Percentiles rank a stretch among this genome's conserved stretches.
These are phyloP conservation scores for Claviceps cyperi DNA, from an alignment of 2,329 filamentous ascomycete genomes.

Conservation along the genomic window DNA sequence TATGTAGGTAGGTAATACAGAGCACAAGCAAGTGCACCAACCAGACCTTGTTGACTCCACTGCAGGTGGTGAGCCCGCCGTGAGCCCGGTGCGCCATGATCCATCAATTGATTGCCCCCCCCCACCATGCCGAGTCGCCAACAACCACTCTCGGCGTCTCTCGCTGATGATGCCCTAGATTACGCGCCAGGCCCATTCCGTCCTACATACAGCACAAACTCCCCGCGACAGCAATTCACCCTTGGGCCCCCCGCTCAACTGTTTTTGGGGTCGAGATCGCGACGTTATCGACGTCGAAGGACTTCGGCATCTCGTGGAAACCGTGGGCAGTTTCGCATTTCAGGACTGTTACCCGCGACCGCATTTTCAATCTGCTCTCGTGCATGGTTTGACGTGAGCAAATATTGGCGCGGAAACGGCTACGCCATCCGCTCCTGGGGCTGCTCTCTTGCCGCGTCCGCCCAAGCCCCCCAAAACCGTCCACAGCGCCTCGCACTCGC, in stretches of 20 bases:
- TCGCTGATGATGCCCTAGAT: slow-evolving; percentile 2
- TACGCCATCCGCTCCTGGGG: slow-evolving; percentile 4
- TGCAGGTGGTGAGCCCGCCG: neutral
- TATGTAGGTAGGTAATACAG: too few species aligned
- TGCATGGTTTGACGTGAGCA: slow-evolving; percentile 5
- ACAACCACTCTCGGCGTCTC: neutral
- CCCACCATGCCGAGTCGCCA: neutral
- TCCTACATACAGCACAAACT: neutral
- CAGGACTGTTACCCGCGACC: neutral
- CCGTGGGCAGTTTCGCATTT: neutral
- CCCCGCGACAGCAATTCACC: neutral
- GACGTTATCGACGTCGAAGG: neutral
- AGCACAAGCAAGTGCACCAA: too few species aligned
- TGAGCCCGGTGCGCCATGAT: too few species aligned
- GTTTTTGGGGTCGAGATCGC: neutral
- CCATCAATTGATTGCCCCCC: neutral
- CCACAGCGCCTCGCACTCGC: neutral
- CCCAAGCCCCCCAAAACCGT: neutral
- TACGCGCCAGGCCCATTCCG: slow-evolving; percentile 1
- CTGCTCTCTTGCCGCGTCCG: slow-evolving; percentile 1
- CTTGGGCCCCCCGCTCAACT: neutral
- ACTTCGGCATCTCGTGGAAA: neutral
- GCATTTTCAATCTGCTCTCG: neutral
- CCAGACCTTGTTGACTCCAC: too few species aligned
- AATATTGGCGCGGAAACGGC: slow-evolving; percentile 3